Base-by-base conservation (phyloP, 2,329 filamentous ascomycete species). In the Hymenotorrendiella dingleyae region DNA sequence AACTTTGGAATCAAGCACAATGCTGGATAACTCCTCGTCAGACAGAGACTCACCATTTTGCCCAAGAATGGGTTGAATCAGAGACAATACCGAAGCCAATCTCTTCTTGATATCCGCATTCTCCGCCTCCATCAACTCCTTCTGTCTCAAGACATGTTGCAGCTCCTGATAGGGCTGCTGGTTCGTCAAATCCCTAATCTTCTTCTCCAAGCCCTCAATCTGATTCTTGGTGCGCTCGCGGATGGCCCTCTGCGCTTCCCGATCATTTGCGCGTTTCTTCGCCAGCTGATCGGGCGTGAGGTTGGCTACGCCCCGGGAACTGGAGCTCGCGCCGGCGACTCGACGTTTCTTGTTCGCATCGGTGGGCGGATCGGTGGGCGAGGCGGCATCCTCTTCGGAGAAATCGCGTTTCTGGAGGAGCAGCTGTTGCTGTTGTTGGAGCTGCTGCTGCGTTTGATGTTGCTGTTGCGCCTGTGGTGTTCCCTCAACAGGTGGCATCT, bases 181-280 rank as follows among this genome's bases (percentile, higher is more conserved):
- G 44, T 76, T 82, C 48, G 72, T 71, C 54, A 94, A 75, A 50
- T 93, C 85, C 40, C 80, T 74, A 49, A 94, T 83, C 58, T 84
- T 79, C 50, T 72, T 73, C 67, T 94, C 86, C 39, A 94, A 71
- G 22, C 71, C 71, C 60, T 94, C 86, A 58, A 95, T 94, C 64
- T 89, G 86, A 59, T 85, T 79, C 68, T 89, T 91, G 28, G 89
- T 94, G 55, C 89, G 77, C 63, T 89, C 86, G 37, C 89, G 75
- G 50, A 94, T 95, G 28, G 87, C 86, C 37, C 89, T 78, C 67
- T 95, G 89, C 30, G 89, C 89, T 65, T 94, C 87, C 48, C 89
- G 79, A 63, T 95, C 89, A 68, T 95, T 95, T 58, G 87, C 87
- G 50, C 90, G 76, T 70, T 95, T 96, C 64, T 89, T 85, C 22